Evolutionary conservation across 371 early-diverging fungal genomes (phyloP).

Genomic region (Mortierella sp.): DNA sequence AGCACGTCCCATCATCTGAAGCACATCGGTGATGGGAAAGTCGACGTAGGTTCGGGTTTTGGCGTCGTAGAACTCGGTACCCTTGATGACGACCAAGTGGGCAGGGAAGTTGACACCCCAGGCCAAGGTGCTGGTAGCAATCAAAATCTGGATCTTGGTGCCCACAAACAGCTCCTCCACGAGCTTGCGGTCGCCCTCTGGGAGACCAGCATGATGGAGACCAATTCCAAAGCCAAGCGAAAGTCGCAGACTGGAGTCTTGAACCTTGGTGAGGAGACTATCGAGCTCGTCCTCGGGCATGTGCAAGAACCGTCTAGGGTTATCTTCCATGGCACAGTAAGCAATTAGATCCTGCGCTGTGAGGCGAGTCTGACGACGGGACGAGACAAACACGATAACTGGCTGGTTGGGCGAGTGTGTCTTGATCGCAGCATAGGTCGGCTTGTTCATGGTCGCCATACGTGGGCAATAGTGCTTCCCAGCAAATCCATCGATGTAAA

Average conservation of each 20-base stretch:
- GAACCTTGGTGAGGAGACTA: conserved; percentile 71
- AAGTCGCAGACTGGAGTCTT: conserved; percentile 84
- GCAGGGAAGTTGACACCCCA: conserved; percentile 99
- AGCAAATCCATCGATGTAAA: conserved; percentile 96
- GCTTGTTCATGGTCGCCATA: conserved; percentile 98
- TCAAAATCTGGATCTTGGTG: conserved; percentile 94
- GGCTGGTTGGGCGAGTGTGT: conserved; percentile 94
- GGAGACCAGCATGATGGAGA: conserved; percentile 98
- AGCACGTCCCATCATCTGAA: conserved; percentile 99
- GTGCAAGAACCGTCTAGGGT: conserved; percentile 91
- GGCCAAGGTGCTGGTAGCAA: conserved; percentile 98
- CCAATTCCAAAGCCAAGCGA: conserved; percentile 97
- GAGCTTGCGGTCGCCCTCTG: conserved; percentile 87
- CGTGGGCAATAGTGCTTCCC: conserved; percentile 96
- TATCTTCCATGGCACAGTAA: conserved; percentile 91
- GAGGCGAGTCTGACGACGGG: conserved; percentile 94
- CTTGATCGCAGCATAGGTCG: conserved; percentile 93
- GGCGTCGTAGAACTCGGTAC: conserved; percentile 97
- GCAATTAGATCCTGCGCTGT: conserved; percentile 96
- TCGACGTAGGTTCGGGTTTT: conserved; percentile 91
- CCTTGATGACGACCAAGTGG: conserved; percentile 98
- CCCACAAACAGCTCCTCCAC: conserved; percentile 96
- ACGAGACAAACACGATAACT: conserved; percentile 97
- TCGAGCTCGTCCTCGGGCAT: conserved; percentile 90
- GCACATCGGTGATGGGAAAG: conserved; percentile 94